phyloP scores from a whole-genome alignment of 2,329 filamentous ascomycete genomes.

The Thielaviopsis cerberus region DNA sequence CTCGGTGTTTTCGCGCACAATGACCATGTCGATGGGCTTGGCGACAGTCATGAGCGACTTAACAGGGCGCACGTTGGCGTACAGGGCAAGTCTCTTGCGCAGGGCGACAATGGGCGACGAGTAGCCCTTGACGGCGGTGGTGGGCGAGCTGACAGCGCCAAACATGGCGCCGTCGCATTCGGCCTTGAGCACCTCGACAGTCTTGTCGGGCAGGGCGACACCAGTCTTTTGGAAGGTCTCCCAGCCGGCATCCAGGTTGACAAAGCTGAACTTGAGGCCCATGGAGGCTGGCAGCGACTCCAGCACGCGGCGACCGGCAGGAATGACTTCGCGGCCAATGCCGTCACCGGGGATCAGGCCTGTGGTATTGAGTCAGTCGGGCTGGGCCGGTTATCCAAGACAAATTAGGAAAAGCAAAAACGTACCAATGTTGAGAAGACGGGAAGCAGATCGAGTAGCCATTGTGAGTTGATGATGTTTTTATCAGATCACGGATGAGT shows the following conservation, averaged over 20 bases:
- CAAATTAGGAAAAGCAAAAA: conserved; percentile 11
- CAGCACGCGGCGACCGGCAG: conserved; percentile 74
- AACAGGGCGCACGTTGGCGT: conserved; percentile 92
- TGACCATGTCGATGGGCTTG: conserved; percentile 81
- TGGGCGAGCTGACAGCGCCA: conserved; percentile 79
- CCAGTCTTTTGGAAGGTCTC: conserved; percentile 85
- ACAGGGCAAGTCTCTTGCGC: conserved; percentile 84
- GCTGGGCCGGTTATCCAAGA: neutral
- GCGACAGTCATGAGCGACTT: conserved; percentile 54
- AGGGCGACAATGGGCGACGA: conserved; percentile 91
- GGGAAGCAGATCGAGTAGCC: conserved; percentile 33
- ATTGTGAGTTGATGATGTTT: conserved; percentile 21
- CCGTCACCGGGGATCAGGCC: conserved; percentile 95
- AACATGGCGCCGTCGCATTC: conserved; percentile 95
- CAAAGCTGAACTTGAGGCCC: conserved; percentile 82
- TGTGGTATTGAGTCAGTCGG: conserved; percentile 19
- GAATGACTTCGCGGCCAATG: conserved; percentile 96
- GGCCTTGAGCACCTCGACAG: conserved; percentile 68
- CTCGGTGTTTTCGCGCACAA: conserved; percentile 96
- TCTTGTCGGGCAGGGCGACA: conserved; percentile 71
- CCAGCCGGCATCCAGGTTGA: conserved; percentile 82
- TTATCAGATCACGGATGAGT: neutral
- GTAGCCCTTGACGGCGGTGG: conserved; percentile 80
- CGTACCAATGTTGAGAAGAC: conserved; percentile 46
- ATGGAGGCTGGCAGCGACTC: conserved; percentile 86